Percentiles rank a stretch among this genome's conserved stretches.
These are phyloP conservation scores for Globisporangium sylvaticum DNA, from an alignment of 352 stramenopile genomes.

Conservation along the genomic window DNA sequence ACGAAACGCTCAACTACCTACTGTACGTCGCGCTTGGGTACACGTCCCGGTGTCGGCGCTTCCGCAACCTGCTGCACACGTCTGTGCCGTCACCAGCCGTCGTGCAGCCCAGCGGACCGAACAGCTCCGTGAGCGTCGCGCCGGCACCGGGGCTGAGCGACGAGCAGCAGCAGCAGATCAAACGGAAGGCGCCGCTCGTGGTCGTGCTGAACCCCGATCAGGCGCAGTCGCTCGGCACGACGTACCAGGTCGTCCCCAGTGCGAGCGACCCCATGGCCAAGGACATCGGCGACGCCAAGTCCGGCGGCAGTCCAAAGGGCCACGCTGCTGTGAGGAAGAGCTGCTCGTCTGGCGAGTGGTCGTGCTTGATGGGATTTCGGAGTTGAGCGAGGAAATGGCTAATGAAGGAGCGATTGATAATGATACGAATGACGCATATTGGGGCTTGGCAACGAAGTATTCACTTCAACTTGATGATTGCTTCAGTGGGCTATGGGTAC, in stretches of 20 bases:
- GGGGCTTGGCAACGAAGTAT: background rate
- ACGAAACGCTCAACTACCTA: slow-evolving; percentile 40
- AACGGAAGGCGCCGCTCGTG: slow-evolving; percentile 23
- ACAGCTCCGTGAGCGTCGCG: background rate
- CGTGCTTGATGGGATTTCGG: too few species aligned
- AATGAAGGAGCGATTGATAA: background rate
- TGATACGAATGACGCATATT: background rate
- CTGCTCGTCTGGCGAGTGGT: background rate
- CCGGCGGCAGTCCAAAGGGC: background rate
- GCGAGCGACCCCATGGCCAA: background rate
- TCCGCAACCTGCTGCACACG: slow-evolving; percentile 41
- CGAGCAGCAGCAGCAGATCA: background rate
- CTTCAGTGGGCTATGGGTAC: background rate
- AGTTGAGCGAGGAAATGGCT: background rate
- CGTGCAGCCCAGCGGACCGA: background rate
- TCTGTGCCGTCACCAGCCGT: background rate
- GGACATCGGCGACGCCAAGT: background rate
- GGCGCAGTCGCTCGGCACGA: slow-evolving; percentile 29
- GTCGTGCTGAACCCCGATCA: slow-evolving; percentile 43
- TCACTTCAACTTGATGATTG: background rate
- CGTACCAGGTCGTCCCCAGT: slow-evolving; percentile 5
- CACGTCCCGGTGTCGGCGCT: slow-evolving; percentile 57
- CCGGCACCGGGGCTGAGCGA: background rate
- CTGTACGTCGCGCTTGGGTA: slow-evolving; percentile 45
- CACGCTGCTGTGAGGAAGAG: background rate